phyloP scores from a whole-genome alignment of 768 basidiomycete species.

The Mrakia gelida region DNA sequence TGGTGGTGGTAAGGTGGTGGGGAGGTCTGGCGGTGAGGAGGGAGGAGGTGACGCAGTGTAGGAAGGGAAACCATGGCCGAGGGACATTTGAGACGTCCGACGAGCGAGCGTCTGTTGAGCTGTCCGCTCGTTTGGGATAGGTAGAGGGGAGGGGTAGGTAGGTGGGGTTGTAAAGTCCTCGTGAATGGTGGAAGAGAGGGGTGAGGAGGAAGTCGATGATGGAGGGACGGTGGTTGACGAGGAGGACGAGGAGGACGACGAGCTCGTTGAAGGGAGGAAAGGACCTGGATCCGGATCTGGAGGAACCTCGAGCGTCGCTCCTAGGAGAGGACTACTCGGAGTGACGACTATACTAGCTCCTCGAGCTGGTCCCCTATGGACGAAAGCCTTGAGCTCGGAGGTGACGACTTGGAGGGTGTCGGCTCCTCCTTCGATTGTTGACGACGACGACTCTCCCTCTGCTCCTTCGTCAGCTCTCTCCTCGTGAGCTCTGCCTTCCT shows the following conservation, averaged over 20 bases:
- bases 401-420: not conserved
- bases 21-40: not conserved
- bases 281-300: not conserved
- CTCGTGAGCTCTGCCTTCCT: not conserved
- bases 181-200: not conserved
- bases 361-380: conserved; percentile 8
- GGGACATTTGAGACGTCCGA: conserved; percentile 10
- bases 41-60: not conserved
- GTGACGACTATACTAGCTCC: conserved; percentile 21
- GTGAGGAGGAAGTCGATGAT: not conserved
- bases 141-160: not conserved
- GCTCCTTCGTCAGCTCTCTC: not conserved
- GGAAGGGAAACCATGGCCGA: conserved; percentile 7
- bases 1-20: not conserved
- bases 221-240: not conserved
- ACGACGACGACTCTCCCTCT: not conserved
- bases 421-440: not conserved
- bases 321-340: conserved; percentile 18
- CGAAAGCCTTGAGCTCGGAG: conserved; percentile 10
- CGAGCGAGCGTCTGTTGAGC: not conserved
- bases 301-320: not conserved
- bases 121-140: not conserved
- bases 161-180: not conserved
- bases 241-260: not conserved
- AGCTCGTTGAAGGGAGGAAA: not conserved